Evolutionary conservation across 192 early-diverging fungal genomes (phyloP).

Genomic region (Kappamyces sp.): DNA sequence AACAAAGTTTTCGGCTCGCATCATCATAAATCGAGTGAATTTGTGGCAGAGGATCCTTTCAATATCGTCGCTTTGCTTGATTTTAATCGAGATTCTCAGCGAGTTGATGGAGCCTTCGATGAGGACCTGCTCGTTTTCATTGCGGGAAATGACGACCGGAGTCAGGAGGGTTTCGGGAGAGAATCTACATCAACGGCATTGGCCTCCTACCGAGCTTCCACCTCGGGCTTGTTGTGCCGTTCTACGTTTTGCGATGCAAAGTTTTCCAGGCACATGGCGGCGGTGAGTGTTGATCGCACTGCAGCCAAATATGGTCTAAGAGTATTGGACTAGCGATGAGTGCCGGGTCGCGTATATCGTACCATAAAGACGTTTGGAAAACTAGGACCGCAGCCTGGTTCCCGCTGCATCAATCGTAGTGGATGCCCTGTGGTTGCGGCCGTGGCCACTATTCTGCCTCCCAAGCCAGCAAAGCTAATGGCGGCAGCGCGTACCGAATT

Average conservation of each 20-base stretch:
- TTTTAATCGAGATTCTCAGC: slow-evolving; percentile 86
- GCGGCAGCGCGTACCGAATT: no score
- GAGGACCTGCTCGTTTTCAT: slow-evolving; percentile 88
- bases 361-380: no score
- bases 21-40: slow-evolving; percentile 96
- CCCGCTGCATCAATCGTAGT: no score
- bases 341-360: not conserved
- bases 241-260: slow-evolving; percentile 96
- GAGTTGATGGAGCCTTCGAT: slow-evolving; percentile 93
- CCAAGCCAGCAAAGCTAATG: no score
- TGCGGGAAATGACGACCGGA: slow-evolving; percentile 78
- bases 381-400: no score
- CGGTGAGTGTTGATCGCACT: slow-evolving; percentile 87
- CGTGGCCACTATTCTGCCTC: no score
- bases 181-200: slow-evolving; percentile 31
- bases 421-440: no score
- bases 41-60: slow-evolving; percentile 91
- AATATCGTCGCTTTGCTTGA: slow-evolving; percentile 97
- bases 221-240: slow-evolving; percentile 96
- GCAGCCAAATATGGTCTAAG: slow-evolving; percentile 92
- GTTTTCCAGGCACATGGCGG: slow-evolving; percentile 93
- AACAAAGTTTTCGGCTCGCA: slow-evolving; percentile 93
- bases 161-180: slow-evolving; percentile 82
- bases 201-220: slow-evolving; percentile 70
- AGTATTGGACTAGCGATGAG: slow-evolving; percentile 77